Percentiles rank a stretch among this genome's conserved stretches.
Conservation (phyloP, 225 moss, liverwort and hornwort species). For the Sphagnum tenellum region DNA sequence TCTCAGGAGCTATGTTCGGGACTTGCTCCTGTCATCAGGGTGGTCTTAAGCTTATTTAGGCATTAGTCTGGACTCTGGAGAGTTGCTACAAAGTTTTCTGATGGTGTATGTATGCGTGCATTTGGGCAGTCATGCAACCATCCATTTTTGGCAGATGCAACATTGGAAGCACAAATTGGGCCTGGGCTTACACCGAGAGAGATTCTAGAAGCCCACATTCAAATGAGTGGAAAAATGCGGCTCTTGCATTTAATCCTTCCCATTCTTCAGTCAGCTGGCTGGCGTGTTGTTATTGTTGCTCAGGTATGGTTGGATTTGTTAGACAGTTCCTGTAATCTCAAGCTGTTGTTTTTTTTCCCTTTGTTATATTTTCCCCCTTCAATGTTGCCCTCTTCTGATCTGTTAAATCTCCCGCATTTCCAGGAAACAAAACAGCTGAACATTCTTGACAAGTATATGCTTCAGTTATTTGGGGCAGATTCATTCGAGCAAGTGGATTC, state of each 20-base stretch:
- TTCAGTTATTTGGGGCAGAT: slow-evolving; percentile 39
- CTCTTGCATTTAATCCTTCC: slow-evolving; percentile 46
- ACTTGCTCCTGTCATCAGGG: too few species aligned
- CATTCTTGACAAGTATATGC: slow-evolving; percentile 51
- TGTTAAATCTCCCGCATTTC: too few species aligned
- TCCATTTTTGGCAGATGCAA: slow-evolving; percentile 39
- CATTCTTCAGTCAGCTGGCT: slow-evolving; percentile 22
- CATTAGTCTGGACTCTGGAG: too few species aligned
- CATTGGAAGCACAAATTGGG: slow-evolving; percentile 25
- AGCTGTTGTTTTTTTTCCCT: too few species aligned
- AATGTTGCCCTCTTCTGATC: too few species aligned
- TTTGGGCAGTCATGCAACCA: slow-evolving; percentile 44
- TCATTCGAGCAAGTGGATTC: slow-evolving; percentile 53
- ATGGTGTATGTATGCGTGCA: too few species aligned
- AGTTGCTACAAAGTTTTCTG: too few species aligned
- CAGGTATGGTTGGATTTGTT: slow-evolving; percentile 14
- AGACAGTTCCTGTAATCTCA: too few species aligned
- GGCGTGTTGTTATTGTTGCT: slow-evolving; percentile 48
- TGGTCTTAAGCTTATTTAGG: too few species aligned
- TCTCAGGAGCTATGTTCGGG: too few species aligned
- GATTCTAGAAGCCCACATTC: slow-evolving; percentile 41
- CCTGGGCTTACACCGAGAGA: slow-evolving; percentile 21
- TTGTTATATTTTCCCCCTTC: too few species aligned
- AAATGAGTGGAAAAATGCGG: slow-evolving; percentile 56
- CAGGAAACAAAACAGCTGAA: slow-evolving; percentile 50